A percentile compares a stretch with the other conserved stretches of the same genome.
phyloP scores from a whole-genome alignment of 2,329 filamentous ascomycete genomes.

The Chaetothyriales sp. region DNA sequence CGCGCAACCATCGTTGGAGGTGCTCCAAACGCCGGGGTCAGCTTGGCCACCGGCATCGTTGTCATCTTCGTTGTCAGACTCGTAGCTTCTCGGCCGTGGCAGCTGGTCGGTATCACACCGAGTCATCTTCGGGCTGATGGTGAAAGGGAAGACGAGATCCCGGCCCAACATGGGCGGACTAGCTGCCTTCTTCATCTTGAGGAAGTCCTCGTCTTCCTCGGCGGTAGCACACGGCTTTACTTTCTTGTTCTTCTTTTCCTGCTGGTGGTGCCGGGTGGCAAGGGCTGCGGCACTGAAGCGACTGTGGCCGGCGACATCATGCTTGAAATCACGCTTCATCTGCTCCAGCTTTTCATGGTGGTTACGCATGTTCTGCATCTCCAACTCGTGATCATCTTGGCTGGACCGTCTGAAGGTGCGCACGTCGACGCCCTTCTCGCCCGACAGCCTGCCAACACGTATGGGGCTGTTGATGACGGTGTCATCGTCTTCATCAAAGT shows the following conservation, averaged over 20 bases:
- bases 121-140: constrained; percentile 67
- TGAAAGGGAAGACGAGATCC: constrained; percentile 67
- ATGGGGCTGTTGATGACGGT: constrained; percentile 9
- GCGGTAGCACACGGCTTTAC: constrained; percentile 2
- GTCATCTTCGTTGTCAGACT: constrained; percentile 35
- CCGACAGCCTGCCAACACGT: constrained; percentile 17
- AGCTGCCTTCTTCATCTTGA: constrained; percentile 42
- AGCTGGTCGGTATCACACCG: constrained; percentile 64
- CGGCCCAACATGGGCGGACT: constrained; percentile 76
- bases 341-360: constrained; percentile 53
- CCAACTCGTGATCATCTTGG: constrained; percentile 45
- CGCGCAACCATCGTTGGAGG: background rate
- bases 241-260: constrained; percentile 10
- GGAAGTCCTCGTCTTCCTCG: constrained; percentile 23
- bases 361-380: constrained; percentile 64
- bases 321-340: constrained; percentile 27
- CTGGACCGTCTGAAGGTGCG: constrained; percentile 28
- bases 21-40: background rate
- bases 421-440: constrained; percentile 18
- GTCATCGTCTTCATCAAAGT: constrained; percentile 23
- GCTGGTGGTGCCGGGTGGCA: constrained; percentile 14
- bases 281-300: constrained; percentile 22
- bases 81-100: constrained; percentile 37
- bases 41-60: constrained; percentile 26
- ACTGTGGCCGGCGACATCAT: constrained; percentile 21